Conservation (phyloP, 177 flowering plant genomes). For the Vitis hybrid region DNA sequence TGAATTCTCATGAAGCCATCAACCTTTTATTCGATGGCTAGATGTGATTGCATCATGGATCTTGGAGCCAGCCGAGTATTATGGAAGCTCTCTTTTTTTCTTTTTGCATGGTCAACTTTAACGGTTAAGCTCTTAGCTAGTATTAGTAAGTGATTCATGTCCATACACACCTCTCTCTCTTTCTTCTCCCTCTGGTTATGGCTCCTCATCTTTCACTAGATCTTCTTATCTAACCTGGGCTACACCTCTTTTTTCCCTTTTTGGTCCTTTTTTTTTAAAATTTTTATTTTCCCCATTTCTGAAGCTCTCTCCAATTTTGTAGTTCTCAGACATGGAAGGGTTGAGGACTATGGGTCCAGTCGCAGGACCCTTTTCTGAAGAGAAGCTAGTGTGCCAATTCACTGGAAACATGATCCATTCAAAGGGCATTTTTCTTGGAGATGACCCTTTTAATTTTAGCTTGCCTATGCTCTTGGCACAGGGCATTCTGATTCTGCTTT, state of each 20-base stretch:
- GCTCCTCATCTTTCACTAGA: not conserved
- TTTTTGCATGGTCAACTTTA: not conserved
- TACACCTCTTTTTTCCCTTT: not conserved
- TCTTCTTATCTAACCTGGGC: no score
- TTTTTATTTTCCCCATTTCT: no score
- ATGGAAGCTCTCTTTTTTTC: no score
- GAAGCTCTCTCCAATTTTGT: not conserved
- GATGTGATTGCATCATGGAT: no score
- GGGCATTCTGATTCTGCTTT: slow-evolving; percentile 12
- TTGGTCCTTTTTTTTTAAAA: no score
- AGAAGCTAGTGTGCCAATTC: slow-evolving; percentile 6
- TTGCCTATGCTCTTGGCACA: slow-evolving; percentile 13
- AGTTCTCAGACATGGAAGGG: not conserved
- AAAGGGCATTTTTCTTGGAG: slow-evolving; percentile 17
- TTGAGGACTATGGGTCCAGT: slow-evolving; percentile 3
- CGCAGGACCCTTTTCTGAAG: not conserved
- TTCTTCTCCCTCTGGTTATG: not conserved
- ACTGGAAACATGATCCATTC: not conserved
- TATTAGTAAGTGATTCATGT: not conserved
- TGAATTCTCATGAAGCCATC: no score
- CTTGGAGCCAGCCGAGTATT: no score
- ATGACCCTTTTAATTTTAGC: slow-evolving; percentile 14
- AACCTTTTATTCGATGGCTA: no score
- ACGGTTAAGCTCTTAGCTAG: no score
- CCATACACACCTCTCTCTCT: not conserved